phyloP scores from a whole-genome alignment of 2,329 filamentous ascomycete genomes.

The Conoideocrella luteorostrata region DNA sequence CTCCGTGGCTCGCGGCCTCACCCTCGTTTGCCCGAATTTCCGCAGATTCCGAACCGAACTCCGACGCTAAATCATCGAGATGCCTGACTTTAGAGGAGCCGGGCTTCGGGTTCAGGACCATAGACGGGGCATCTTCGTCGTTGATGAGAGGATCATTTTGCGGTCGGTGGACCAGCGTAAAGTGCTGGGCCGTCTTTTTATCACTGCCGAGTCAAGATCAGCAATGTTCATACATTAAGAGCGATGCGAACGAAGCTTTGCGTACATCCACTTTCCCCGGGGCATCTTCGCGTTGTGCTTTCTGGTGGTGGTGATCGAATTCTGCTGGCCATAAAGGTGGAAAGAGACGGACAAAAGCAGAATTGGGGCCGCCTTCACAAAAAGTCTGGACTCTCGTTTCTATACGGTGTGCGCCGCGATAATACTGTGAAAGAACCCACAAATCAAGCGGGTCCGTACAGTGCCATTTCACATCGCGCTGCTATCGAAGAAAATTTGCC shows the following conservation, averaged over 20 bases:
- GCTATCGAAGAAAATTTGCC: conserved; percentile 37
- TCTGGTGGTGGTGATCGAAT: background rate
- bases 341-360: conserved; percentile 10
- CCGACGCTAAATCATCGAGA: conserved; percentile 67
- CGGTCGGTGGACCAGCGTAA: conserved; percentile 88
- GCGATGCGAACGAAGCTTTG: background rate
- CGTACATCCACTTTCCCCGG: conserved; percentile 63
- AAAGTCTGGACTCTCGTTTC: conserved; percentile 23
- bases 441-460: conserved; percentile 11
- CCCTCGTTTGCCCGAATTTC: conserved; percentile 82
- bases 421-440: conserved; percentile 20
- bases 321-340: conserved; percentile 5
- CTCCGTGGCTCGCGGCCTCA: conserved; percentile 86
- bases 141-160: conserved; percentile 97
- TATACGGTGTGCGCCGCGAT: conserved; percentile 15
- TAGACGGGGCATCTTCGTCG: conserved; percentile 79
- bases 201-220: conserved; percentile 37
- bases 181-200: conserved; percentile 90
- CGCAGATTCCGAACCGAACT: conserved; percentile 62
- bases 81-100: conserved; percentile 49
- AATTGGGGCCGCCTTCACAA: conserved; percentile 18
- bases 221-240: conserved; percentile 9
- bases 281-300: conserved; percentile 55
- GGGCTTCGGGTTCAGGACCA: conserved; percentile 71
- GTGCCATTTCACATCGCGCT: conserved; percentile 17